Percentiles rank a stretch among this genome's conserved stretches.
phyloP scores from a whole-genome alignment of 352 stramenopile species.

The Aphanomyces invadans region DNA sequence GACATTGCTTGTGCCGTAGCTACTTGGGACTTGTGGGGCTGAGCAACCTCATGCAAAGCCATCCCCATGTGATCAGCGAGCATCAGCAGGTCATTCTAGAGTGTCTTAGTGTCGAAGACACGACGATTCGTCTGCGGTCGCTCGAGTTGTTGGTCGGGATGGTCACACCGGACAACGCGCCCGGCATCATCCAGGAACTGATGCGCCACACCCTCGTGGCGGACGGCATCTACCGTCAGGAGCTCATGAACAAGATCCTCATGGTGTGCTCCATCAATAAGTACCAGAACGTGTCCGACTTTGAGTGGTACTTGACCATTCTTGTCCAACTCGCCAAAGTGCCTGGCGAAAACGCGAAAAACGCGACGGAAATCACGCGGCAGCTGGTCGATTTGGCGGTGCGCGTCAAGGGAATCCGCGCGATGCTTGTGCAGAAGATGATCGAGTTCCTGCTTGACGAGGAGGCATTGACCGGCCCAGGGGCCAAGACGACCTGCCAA shows the following conservation, averaged over 20 bases:
- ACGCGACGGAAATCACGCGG: constrained; percentile 83
- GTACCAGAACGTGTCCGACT: constrained; percentile 97
- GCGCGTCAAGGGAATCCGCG: constrained; percentile 93
- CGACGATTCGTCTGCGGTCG: constrained; percentile 97
- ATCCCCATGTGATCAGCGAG: constrained; percentile 92
- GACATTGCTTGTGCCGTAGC: no score
- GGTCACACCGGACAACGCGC: constrained; percentile 93
- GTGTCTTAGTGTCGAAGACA: constrained; percentile 96
- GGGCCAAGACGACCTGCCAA: constrained; percentile 83
- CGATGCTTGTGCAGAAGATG: constrained; percentile 92
- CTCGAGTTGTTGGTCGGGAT: constrained; percentile 94
- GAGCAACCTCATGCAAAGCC: constrained; percentile 93
- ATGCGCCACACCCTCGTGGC: constrained; percentile 92
- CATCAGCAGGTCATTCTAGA: constrained; percentile 94
- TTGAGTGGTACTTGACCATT: constrained; percentile 98
- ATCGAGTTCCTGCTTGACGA: constrained; percentile 89
- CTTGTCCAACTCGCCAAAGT: constrained; percentile 92
- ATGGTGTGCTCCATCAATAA: constrained; percentile 96
- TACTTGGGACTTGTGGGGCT: constrained; percentile 98
- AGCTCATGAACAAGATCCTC: constrained; percentile 94
- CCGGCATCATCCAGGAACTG: constrained; percentile 94
- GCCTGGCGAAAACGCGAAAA: constrained; percentile 53
- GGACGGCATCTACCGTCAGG: constrained; percentile 91
- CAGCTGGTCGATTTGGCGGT: constrained; percentile 97
- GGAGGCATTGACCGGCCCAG: constrained; percentile 60